Conservation (phyloP, 2,329 filamentous ascomycete genomes). For the Pleochaeta shiraiana region DNA sequence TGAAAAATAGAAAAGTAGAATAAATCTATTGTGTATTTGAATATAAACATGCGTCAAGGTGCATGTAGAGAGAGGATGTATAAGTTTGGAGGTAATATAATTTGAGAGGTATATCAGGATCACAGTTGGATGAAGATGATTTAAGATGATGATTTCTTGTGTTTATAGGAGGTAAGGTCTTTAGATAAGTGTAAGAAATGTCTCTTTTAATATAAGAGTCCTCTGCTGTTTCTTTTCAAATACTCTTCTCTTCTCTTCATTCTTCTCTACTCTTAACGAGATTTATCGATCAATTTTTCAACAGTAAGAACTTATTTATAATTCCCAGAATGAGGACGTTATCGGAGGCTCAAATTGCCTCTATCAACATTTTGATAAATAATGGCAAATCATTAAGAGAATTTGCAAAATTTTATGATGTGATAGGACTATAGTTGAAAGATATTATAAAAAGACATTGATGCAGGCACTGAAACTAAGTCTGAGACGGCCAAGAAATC, state of each 20-base stretch:
- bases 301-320: not conserved
- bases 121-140: too few species aligned
- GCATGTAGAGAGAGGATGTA: too few species aligned
- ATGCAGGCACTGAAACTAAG: not conserved
- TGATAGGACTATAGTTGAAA: not conserved
- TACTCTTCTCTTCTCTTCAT: not conserved
- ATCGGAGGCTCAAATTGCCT: too few species aligned
- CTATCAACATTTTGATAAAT: too few species aligned
- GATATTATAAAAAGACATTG: not conserved
- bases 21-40: too few species aligned
- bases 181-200: not conserved
- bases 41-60: too few species aligned
- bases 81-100: too few species aligned
- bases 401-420: too few species aligned
- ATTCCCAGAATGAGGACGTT: too few species aligned
- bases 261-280: not conserved
- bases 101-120: not conserved
- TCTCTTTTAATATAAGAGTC: not conserved
- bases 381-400: too few species aligned
- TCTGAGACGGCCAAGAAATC: not conserved
- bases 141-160: too few species aligned
- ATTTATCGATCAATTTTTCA: not conserved
- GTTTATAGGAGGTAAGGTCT: not conserved
- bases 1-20: too few species aligned
- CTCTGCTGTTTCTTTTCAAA: not conserved